Percentiles rank a stretch among this genome's conserved stretches.
These are phyloP conservation scores for Sextonia rubra DNA, from an alignment of 164 flowering plant genomes.

Conservation along the genomic window DNA sequence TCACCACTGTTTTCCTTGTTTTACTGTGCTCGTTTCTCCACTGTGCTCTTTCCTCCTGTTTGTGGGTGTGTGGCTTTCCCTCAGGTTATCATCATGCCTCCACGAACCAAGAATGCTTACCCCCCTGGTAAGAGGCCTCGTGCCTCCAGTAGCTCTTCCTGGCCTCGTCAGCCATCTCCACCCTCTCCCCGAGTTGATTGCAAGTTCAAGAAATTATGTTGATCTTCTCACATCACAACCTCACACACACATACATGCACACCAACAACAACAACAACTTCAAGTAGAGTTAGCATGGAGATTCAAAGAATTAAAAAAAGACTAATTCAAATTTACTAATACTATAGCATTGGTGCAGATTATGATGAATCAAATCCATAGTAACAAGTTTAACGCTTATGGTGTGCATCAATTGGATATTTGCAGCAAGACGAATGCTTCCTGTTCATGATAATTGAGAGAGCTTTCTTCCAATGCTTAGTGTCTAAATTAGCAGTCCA, in stretches of 20 bases:
- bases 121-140: no score
- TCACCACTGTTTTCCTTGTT: no score
- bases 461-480: background rate
- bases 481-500: background rate
- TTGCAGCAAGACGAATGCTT: conserved; percentile 21
- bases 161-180: no score
- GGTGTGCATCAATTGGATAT: conserved; percentile 36
- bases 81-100: no score
- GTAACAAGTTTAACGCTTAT: conserved; percentile 22
- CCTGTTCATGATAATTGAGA: conserved; percentile 17
- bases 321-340: background rate
- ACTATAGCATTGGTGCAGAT: background rate
- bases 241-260: background rate
- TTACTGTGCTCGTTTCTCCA: no score
- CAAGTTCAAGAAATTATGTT: no score
- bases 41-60: no score
- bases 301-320: background rate
- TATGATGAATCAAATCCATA: background rate
- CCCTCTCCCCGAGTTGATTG: no score
- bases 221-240: no score
- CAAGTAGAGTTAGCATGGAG: background rate
- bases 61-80: no score
- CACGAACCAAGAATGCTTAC: no score
- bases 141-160: no score
- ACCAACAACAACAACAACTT: background rate